These are phyloP conservation scores for Alloteropsis semialata DNA, from an alignment of 176 grass and related monocot genomes.

Conservation along the genomic window DNA sequence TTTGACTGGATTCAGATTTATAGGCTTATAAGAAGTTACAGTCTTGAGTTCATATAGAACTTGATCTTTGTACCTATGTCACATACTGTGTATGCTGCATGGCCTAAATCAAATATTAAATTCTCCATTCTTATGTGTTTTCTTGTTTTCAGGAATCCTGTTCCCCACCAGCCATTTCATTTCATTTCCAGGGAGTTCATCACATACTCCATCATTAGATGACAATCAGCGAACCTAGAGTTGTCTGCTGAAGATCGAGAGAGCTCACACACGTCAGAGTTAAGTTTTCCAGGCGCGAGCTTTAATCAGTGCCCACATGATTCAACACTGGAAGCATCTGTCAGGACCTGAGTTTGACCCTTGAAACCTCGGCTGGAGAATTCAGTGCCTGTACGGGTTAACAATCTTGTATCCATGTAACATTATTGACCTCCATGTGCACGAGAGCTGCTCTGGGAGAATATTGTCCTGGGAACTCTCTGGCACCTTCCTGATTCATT, in stretches of 20 bases:
- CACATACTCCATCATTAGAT: slow-evolving; percentile 72
- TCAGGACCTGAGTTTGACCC: background rate
- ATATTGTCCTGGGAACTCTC: background rate
- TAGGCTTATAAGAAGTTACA: background rate
- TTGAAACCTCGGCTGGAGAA: background rate
- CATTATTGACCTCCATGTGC: background rate
- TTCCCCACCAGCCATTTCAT: slow-evolving; percentile 69
- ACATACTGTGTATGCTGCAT: background rate
- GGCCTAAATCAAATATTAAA: background rate
- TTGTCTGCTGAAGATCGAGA: background rate
- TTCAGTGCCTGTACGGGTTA: background rate
- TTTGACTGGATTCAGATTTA: background rate
- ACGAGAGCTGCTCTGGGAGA: background rate
- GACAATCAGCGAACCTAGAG: background rate
- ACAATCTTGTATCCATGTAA: background rate
- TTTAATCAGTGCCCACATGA: background rate
- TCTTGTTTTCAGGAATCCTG: slow-evolving; percentile 49
- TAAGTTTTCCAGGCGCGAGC: background rate
- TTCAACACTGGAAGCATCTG: background rate
- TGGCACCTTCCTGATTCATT: background rate
- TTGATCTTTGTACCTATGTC: background rate
- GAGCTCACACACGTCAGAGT: too few relatives aligned
- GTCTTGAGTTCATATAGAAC: background rate
- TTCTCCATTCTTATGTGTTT: background rate
- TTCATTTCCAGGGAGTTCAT: slow-evolving; percentile 90